phyloP scores from a whole-genome alignment of 2,329 filamentous ascomycete species.

The Xylaria sp. region DNA sequence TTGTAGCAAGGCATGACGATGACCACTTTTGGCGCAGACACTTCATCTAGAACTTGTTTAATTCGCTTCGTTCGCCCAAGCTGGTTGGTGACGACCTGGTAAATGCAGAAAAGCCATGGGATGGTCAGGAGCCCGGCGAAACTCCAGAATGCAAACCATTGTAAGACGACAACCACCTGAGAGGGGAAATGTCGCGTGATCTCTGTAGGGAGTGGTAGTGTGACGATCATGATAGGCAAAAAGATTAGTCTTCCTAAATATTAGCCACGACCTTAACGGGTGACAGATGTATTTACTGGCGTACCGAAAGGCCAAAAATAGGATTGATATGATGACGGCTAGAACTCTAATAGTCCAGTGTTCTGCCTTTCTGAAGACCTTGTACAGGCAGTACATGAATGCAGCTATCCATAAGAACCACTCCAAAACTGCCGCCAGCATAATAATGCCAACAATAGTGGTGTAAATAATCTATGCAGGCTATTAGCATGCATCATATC shows the following conservation, averaged over 20 bases:
- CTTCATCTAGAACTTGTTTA: slow-evolving; percentile 84
- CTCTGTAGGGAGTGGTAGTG: slow-evolving; percentile 80
- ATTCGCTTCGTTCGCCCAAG: slow-evolving; percentile 84
- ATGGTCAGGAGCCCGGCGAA: slow-evolving; percentile 86
- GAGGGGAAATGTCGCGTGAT: slow-evolving; percentile 78
- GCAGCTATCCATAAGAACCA: slow-evolving; percentile 97
- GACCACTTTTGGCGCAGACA: slow-evolving; percentile 90
- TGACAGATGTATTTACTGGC: neutral
- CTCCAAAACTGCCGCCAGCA: slow-evolving; percentile 86
- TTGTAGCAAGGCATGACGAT: slow-evolving; percentile 98
- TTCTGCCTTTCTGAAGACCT: slow-evolving; percentile 90
- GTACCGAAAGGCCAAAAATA: slow-evolving; percentile 82
- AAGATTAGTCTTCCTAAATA: slow-evolving; percentile 74
- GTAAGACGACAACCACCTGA: slow-evolving; percentile 75
- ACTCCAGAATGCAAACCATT: slow-evolving; percentile 96
- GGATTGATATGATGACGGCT: slow-evolving; percentile 76
- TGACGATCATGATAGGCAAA: slow-evolving; percentile 93
- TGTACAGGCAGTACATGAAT: slow-evolving; percentile 89
- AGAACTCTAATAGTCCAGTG: slow-evolving; percentile 84
- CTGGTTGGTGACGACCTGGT: slow-evolving; percentile 87
- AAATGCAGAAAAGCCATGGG: slow-evolving; percentile 93
- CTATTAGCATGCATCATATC: slow-evolving; percentile 34
- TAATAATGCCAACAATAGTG: slow-evolving; percentile 79
- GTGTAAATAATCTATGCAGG: slow-evolving; percentile 80
- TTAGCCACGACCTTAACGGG: slow-evolving; percentile 30